Conservation (phyloP, 2,329 filamentous ascomycete species). For the Metarhizium sp. region DNA sequence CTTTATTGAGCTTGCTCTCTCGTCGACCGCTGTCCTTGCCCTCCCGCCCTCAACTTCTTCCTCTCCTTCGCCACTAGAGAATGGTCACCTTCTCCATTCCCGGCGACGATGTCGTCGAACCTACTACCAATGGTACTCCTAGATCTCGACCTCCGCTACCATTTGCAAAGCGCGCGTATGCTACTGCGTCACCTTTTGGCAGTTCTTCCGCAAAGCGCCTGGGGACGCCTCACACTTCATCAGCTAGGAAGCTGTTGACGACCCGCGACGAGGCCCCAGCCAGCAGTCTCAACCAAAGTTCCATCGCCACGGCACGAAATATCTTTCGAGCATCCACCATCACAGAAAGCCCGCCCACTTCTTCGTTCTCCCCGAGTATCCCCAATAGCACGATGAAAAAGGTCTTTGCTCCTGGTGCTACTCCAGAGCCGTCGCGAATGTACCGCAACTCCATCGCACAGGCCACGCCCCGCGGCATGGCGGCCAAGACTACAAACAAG, state of each 20-base stretch:
- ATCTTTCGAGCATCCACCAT: constrained; percentile 32
- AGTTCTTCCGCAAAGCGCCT: constrained; percentile 20
- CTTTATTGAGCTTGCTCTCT: neutral
- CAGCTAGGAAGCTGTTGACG: constrained; percentile 25
- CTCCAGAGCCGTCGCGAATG: constrained; percentile 32
- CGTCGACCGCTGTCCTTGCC: neutral
- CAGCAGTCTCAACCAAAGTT: constrained; percentile 25
- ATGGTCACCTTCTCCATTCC: constrained; percentile 32
- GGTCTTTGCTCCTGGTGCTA: constrained; percentile 36
- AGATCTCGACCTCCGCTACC: constrained; percentile 30
- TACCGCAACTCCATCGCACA: constrained; percentile 37
- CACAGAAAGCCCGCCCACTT: constrained; percentile 20
- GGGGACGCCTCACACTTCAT: constrained; percentile 28
- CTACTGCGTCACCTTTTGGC: constrained; percentile 26
- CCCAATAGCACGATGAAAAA: constrained; percentile 36
- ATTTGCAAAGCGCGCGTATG: constrained; percentile 33
- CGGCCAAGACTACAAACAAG: constrained; percentile 36
- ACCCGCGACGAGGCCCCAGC: constrained; percentile 26
- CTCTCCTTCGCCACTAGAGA: neutral
- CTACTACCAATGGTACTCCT: constrained; percentile 24
- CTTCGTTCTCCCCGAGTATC: constrained; percentile 35
- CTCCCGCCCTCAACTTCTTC: neutral
- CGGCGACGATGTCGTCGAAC: constrained; percentile 23
- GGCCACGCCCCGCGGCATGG: constrained; percentile 38
- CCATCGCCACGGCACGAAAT: constrained; percentile 27